phyloP scores from a whole-genome alignment of 2,329 filamentous ascomycete genomes.

The Microdochium paspali region DNA sequence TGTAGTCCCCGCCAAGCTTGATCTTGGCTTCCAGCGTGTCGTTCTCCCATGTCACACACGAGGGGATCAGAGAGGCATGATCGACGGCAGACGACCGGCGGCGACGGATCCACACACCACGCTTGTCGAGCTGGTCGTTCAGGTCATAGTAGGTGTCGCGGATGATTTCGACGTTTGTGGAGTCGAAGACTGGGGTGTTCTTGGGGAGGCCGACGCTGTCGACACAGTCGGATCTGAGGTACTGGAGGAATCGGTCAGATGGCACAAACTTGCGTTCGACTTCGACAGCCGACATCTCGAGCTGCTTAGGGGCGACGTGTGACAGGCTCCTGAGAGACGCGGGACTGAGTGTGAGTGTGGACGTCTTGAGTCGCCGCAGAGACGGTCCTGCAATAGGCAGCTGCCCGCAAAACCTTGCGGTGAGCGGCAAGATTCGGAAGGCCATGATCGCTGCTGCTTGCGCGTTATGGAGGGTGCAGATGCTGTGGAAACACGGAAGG shows the following conservation, averaged over 20 bases:
- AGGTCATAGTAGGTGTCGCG: neutral
- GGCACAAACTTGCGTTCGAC: neutral
- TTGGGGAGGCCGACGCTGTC: too few species aligned
- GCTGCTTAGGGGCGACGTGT: neutral
- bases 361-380: neutral
- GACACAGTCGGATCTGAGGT: neutral
- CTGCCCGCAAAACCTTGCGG: too few species aligned
- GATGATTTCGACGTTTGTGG: neutral
- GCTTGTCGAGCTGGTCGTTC: neutral
- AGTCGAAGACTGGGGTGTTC: too few species aligned
- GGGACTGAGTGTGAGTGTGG: neutral
- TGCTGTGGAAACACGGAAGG: too few species aligned
- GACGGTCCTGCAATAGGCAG: too few species aligned
- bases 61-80: neutral
- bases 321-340: neutral
- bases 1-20: neutral
- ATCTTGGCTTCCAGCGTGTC: neutral
- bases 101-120: neutral
- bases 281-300: neutral
- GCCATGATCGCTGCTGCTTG: too few species aligned
- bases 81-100: neutral
- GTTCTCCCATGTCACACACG: neutral
- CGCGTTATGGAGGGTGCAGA: too few species aligned
- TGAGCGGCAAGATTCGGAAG: too few species aligned
- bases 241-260: neutral